Percentiles rank a stretch among this genome's conserved stretches.
phyloP scores from a whole-genome alignment of 495 filamentous ascomycete genomes.

The Choiromyces venosus region DNA sequence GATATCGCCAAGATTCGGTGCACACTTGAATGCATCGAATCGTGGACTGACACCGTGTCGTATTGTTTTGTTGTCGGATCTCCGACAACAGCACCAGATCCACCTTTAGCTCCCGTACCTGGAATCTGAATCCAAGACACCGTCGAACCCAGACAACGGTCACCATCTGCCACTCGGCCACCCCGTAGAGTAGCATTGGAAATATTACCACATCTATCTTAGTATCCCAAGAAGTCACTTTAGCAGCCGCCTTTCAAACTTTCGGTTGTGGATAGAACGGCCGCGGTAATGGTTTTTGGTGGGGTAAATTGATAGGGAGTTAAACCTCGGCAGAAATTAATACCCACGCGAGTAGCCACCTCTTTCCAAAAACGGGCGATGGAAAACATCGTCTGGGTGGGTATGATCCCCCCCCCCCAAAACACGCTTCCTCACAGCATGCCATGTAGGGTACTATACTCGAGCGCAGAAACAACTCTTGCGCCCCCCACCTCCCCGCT shows the following conservation, averaged over 20 bases:
- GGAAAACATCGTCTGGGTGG: background rate
- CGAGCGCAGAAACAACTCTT: background rate
- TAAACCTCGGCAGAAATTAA: background rate
- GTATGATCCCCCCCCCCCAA: background rate
- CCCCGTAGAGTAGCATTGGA: background rate
- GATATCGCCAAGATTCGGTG: background rate
- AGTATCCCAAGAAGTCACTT: background rate
- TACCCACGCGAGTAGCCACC: background rate
- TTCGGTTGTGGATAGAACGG: background rate
- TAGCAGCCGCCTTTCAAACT: background rate
- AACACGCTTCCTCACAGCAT: background rate
- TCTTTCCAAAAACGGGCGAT: background rate
- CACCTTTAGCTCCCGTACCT: background rate
- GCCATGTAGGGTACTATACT: background rate
- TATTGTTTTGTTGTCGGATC: background rate
- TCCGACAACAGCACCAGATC: background rate
- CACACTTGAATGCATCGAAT: background rate
- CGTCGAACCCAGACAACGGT: background rate
- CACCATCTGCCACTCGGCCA: background rate
- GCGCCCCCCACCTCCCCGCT: background rate
- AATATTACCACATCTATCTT: background rate
- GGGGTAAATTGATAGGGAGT: background rate
- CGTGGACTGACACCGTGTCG: background rate
- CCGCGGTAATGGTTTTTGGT: background rate
- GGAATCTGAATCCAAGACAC: background rate